These are phyloP conservation scores for Laburnicola sp. DNA, from an alignment of 2,329 filamentous ascomycete species.

Conservation along the genomic window DNA sequence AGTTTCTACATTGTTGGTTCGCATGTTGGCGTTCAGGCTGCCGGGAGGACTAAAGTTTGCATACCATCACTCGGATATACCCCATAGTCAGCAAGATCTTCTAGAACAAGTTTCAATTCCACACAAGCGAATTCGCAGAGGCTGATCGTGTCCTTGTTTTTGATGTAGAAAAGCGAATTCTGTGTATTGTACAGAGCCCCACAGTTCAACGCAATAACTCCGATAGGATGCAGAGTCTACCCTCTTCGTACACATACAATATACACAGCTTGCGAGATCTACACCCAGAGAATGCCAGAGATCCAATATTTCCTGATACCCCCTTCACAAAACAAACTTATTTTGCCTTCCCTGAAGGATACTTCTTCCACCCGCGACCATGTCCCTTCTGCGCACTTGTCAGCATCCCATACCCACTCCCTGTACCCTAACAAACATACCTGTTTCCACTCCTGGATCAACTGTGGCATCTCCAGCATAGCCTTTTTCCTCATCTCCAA, in stretches of 20 bases:
- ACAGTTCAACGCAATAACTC: conserved; percentile 1
- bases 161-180: neutral
- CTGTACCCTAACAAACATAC: conserved; percentile 54
- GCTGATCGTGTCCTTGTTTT: neutral
- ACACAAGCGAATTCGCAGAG: neutral
- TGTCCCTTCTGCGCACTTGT: conserved; percentile 61
- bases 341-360: conserved; percentile 56
- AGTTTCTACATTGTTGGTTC: neutral
- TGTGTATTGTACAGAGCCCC: conserved; percentile 1
- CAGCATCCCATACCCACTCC: conserved; percentile 38
- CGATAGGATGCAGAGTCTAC: conserved; percentile 9
- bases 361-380: conserved; percentile 74
- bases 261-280: conserved; percentile 15
- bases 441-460: conserved; percentile 93
- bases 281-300: neutral
- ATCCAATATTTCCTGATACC: neutral
- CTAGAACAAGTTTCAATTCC: neutral
- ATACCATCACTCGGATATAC: conserved; percentile 14
- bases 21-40: neutral
- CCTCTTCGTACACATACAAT: conserved; percentile 18
- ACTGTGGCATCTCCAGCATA: conserved; percentile 90
- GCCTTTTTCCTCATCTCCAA: conserved; percentile 88
- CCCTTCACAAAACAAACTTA: neutral
- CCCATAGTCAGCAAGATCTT: conserved; percentile 10
- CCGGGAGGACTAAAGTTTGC: conserved; percentile 1